These are phyloP conservation scores for Lactifluus piperatus DNA, from an alignment of 768 basidiomycete genomes.

Conservation along the genomic window DNA sequence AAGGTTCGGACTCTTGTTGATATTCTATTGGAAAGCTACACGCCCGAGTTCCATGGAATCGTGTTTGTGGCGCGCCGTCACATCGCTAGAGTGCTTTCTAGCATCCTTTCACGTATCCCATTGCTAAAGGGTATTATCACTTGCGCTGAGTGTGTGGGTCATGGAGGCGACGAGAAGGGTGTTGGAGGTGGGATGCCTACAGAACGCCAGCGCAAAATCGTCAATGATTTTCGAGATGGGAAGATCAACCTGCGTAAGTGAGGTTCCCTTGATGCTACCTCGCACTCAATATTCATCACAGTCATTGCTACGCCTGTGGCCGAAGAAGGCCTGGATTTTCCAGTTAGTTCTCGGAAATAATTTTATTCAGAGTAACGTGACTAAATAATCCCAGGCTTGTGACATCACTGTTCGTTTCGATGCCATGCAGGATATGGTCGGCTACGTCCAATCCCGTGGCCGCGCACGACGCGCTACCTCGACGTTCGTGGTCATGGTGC, in stretches of 20 bases:
- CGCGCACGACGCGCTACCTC: conserved; percentile 71
- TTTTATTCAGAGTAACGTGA: conserved; percentile 4
- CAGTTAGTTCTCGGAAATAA: conserved; percentile 34
- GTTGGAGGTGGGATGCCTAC: conserved; percentile 44
- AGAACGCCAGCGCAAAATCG: conserved; percentile 47
- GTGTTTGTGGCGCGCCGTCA: conserved; percentile 85
- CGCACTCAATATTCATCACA: conserved; percentile 21
- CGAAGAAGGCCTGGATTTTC: conserved; percentile 90
- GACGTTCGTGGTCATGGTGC: conserved; percentile 75
- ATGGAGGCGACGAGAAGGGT: conserved; percentile 33
- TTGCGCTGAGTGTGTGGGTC: conserved; percentile 63
- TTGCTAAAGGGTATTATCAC: conserved; percentile 47
- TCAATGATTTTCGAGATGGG: conserved; percentile 56
- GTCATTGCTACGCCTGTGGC: conserved; percentile 83
- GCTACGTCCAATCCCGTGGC: conserved; percentile 85
- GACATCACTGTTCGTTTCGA: conserved; percentile 85
- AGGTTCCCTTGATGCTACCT: neutral
- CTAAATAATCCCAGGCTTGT: conserved; percentile 46
- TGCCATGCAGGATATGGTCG: conserved; percentile 69
- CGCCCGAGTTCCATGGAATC: conserved; percentile 63
- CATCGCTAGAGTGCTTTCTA: conserved; percentile 60
- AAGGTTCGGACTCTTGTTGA: conserved; percentile 60
- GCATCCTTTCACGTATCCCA: conserved; percentile 51
- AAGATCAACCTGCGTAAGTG: conserved; percentile 59
- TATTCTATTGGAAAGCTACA: conserved; percentile 46